Conservation (phyloP, 2,329 filamentous ascomycete genomes). For the Talaromyces sp. region DNA sequence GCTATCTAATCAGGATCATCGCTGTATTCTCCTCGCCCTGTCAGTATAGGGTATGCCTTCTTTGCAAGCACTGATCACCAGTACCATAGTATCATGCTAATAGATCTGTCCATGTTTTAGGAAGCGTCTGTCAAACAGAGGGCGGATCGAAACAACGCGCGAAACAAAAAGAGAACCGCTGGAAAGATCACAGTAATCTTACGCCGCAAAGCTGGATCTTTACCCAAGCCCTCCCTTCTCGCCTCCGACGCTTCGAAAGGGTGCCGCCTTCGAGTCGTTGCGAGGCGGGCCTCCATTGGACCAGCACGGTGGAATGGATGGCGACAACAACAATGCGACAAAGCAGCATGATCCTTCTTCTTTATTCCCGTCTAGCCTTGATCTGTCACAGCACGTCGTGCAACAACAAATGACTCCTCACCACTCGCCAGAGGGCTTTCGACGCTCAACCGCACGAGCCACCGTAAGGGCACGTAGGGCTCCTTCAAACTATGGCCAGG, state of each 20-base stretch:
- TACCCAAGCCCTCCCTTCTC: slow-evolving; percentile 58
- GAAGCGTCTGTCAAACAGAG: neutral
- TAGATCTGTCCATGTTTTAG: neutral
- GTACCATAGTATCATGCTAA: neutral
- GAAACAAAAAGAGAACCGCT: neutral
- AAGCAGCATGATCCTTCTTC: slow-evolving; percentile 66
- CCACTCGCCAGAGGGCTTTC: slow-evolving; percentile 40
- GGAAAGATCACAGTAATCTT: neutral
- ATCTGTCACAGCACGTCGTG: slow-evolving; percentile 45
- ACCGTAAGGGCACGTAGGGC: slow-evolving; percentile 13
- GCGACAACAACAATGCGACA: slow-evolving; percentile 59
- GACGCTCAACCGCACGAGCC: slow-evolving; percentile 20
- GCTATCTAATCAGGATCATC: neutral
- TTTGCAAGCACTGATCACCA: neutral
- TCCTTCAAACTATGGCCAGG: slow-evolving; percentile 25
- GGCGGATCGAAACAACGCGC: neutral
- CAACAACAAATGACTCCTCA: slow-evolving; percentile 39
- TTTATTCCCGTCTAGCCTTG: slow-evolving; percentile 48
- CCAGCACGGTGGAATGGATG: slow-evolving; percentile 66
- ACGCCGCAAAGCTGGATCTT: slow-evolving; percentile 58
- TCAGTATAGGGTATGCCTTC: neutral
- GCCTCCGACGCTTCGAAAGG: slow-evolving; percentile 57
- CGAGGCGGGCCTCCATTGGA: slow-evolving; percentile 49
- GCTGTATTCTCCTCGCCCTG: neutral
- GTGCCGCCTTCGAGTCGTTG: slow-evolving; percentile 49